These are phyloP conservation scores for Leishmania tropica DNA, from an alignment of 208 protist genomes.

Conservation along the genomic window DNA sequence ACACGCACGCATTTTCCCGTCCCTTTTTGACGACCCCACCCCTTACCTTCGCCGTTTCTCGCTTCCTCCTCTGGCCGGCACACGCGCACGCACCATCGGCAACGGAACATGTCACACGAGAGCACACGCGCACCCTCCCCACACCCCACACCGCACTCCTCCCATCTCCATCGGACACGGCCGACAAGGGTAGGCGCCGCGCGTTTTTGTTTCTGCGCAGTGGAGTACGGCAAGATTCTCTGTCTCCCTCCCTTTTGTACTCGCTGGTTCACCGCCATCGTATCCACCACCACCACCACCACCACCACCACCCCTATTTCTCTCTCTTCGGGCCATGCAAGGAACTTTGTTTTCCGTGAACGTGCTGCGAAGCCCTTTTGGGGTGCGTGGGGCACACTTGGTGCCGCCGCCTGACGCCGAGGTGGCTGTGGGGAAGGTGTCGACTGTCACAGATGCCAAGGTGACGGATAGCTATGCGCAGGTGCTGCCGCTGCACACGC, in stretches of 20 bases:
- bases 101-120: neutral
- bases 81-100: neutral
- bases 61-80: neutral
- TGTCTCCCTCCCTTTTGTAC: neutral
- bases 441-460: neutral
- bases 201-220: neutral
- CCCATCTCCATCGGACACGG: neutral
- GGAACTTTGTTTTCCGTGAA: constrained; percentile 30
- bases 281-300: too few relatives aligned
- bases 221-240: neutral
- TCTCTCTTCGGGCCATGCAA: neutral
- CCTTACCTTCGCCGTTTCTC: neutral
- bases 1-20: neutral
- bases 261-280: neutral
- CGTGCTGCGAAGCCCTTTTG: constrained; percentile 66
- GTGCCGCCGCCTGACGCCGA: constrained; percentile 19
- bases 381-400: constrained; percentile 59
- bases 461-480: constrained; percentile 12
- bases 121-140: neutral
- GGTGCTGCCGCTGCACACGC: neutral
- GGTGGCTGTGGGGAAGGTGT: neutral
- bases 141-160: too few relatives aligned
- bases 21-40: neutral
- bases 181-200: neutral
- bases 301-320: neutral